Percentiles rank a stretch among this genome's conserved stretches.
Conservation (phyloP, 495 filamentous ascomycete genomes). For the Pyrenula massariospora region DNA sequence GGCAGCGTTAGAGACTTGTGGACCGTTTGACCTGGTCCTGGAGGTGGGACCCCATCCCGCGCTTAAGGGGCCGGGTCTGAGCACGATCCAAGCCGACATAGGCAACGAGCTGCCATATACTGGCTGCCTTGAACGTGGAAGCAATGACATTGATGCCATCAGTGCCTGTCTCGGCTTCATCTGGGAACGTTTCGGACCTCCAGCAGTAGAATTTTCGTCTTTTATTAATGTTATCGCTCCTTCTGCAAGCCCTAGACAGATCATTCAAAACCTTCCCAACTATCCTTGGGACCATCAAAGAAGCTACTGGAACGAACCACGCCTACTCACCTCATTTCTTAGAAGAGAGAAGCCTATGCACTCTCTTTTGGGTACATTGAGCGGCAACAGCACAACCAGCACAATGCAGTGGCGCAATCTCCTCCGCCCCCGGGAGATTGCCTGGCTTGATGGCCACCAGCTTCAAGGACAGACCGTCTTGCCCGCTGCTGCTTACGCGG, state of each 20-base stretch:
- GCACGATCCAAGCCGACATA: constrained; percentile 11
- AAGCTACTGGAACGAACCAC: constrained; percentile 20
- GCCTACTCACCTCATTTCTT: constrained; percentile 8
- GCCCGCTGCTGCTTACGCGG: constrained; percentile 13
- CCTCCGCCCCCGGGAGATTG: constrained; percentile 5
- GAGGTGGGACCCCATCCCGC: constrained; percentile 45
- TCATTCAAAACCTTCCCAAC: constrained; percentile 19
- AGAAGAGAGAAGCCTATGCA: constrained; percentile 6
- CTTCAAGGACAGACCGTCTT: constrained; percentile 13
- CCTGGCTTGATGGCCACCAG: constrained; percentile 11
- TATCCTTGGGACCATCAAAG: constrained; percentile 27
- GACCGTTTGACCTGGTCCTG: constrained; percentile 16
- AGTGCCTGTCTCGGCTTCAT: constrained; percentile 12
- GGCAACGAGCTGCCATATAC: constrained; percentile 3
- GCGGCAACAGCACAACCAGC: constrained; percentile 9
- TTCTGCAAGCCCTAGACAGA: neutral
- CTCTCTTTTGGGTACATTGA: constrained; percentile 12
- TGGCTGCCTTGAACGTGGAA: constrained; percentile 15
- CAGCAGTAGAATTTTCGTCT: constrained; percentile 11
- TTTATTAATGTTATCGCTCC: constrained; percentile 7
- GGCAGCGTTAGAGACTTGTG: constrained; percentile 5
- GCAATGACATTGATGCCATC: constrained; percentile 7
- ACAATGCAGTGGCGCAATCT: constrained; percentile 11
- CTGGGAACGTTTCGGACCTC: constrained; percentile 8
- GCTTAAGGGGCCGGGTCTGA: constrained; percentile 29